Conservation (phyloP, 2,329 filamentous ascomycete genomes). For the Ophiostoma australiae region DNA sequence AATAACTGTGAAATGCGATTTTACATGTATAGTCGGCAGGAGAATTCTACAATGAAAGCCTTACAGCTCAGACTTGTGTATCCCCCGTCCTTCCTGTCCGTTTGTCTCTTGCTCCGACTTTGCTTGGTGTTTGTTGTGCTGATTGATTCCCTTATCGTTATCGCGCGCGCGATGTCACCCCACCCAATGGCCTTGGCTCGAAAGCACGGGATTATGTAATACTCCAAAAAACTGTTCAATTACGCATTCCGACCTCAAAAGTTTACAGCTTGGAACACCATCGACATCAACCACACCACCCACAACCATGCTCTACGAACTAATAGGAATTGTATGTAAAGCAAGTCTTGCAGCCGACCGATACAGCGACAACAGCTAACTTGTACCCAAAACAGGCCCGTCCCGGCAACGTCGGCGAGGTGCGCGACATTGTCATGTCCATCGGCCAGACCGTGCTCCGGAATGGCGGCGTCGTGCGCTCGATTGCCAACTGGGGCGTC, state of each 20-base stretch:
- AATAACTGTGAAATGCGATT: background rate
- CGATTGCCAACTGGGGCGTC: conserved; percentile 90
- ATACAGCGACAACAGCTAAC: background rate
- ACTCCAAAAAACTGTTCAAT: conserved; percentile 2
- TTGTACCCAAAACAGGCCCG: conserved; percentile 63
- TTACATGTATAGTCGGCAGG: background rate
- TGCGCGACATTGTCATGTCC: conserved; percentile 90
- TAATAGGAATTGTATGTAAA: conserved; percentile 80
- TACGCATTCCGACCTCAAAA: conserved; percentile 2
- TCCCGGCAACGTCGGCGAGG: conserved; percentile 81
- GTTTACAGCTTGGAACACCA: background rate
- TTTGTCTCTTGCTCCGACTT: background rate
- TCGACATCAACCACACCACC: background rate
- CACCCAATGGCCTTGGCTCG: background rate
- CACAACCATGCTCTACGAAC: conserved; percentile 80
- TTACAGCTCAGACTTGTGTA: background rate
- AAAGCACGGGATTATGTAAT: background rate
- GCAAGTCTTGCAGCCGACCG: background rate
- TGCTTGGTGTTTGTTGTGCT: background rate
- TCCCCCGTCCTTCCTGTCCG: background rate
- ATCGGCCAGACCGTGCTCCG: conserved; percentile 77
- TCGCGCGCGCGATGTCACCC: background rate
- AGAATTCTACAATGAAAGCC: too few species aligned
- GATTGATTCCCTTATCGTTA: conserved; percentile 2
- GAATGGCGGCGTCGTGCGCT: conserved; percentile 82